Conservation (phyloP, 2,329 filamentous ascomycete species). For the Ceratocystis ficicola region DNA sequence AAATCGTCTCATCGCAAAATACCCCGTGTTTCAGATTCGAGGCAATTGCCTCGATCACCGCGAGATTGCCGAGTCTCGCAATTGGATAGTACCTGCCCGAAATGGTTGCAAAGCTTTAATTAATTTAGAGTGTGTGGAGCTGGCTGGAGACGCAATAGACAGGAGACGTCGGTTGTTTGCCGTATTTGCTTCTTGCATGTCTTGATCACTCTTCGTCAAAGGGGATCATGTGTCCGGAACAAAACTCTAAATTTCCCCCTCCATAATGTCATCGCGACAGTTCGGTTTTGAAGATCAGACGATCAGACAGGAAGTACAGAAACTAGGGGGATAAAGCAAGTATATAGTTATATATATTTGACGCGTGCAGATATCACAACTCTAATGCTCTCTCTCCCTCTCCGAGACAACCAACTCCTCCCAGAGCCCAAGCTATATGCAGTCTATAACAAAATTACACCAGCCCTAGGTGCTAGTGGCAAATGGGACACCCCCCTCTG, state of each 20-base stretch:
- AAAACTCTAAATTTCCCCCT: too few relatives aligned
- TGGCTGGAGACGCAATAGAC: not conserved
- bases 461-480: constrained; percentile 27
- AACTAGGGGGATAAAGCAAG: too few relatives aligned
- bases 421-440: not conserved
- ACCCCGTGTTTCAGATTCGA: not conserved
- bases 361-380: too few relatives aligned
- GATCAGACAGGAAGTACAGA: too few relatives aligned
- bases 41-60: not conserved
- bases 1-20: not conserved
- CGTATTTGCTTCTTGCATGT: too few relatives aligned
- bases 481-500: constrained; percentile 51
- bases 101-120: not conserved
- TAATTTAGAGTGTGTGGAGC: not conserved
- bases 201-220: too few relatives aligned
- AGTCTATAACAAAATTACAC: not conserved
- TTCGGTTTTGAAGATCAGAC: too few relatives aligned
- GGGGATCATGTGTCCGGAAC: too few relatives aligned
- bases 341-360: too few relatives aligned
- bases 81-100: not conserved
- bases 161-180: not conserved
- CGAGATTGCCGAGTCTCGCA: not conserved
- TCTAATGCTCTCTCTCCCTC: too few relatives aligned
- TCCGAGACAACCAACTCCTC: too few relatives aligned
- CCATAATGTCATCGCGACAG: too few relatives aligned